Conservation (phyloP, 2,329 filamentous ascomycete genomes). For the Sphaerulina vaccinii region DNA sequence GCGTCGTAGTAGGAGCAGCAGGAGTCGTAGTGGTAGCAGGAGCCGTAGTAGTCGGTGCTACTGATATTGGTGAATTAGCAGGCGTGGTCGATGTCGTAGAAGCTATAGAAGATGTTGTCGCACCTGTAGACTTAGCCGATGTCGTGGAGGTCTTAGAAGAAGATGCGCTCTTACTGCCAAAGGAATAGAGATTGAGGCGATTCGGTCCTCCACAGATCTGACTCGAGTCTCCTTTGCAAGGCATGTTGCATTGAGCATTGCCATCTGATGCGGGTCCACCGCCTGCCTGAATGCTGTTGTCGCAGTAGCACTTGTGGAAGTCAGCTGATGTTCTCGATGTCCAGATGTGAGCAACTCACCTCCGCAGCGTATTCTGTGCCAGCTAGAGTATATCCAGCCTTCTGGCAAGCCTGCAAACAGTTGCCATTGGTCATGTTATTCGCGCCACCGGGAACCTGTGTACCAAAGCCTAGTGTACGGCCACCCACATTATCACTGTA, state of each 20-base stretch:
- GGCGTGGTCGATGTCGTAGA: not conserved
- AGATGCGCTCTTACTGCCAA: constrained; percentile 23
- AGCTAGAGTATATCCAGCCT: constrained; percentile 23
- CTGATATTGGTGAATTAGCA: constrained; percentile 11
- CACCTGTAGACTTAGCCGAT: not conserved
- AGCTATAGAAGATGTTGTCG: constrained; percentile 2
- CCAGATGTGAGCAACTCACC: no score
- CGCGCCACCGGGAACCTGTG: constrained; percentile 17
- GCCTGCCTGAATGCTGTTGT: constrained; percentile 29
- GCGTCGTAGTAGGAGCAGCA: no score
- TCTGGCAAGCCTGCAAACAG: constrained; percentile 23
- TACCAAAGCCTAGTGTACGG: constrained; percentile 23
- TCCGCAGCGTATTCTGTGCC: constrained; percentile 27
- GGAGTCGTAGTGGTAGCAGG: no score
- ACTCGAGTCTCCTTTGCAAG: constrained; percentile 30
- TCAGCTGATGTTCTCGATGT: no score
- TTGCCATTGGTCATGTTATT: constrained; percentile 27
- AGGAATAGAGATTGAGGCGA: constrained; percentile 32
- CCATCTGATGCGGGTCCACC: constrained; percentile 27
- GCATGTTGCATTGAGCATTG: constrained; percentile 32
- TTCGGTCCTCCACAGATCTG: constrained; percentile 34
- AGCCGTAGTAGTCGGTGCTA: constrained; percentile 24
- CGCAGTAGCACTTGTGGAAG: constrained; percentile 33
- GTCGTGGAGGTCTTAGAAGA: constrained; percentile 5
- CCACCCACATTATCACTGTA: constrained; percentile 26